Base-by-base conservation (phyloP, 345 rosid genomes). In the thale cress (Arabidopsis thaliana) region DNA sequence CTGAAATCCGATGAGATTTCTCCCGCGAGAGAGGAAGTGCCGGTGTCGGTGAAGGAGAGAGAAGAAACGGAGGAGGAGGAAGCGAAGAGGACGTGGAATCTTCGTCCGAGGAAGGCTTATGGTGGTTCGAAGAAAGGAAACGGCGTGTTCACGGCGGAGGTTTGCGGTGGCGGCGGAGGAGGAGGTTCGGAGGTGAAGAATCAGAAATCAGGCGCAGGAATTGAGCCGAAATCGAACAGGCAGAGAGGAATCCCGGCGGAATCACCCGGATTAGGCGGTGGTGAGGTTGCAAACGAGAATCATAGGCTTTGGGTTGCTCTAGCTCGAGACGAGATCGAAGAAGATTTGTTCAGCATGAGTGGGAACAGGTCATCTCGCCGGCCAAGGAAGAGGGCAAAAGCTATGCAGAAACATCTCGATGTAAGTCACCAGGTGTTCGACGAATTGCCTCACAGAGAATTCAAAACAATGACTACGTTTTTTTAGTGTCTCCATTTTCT, bases 241-340 rank as follows among this genome's bases (percentile, higher is more conserved):
- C 76, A 86, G 66, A 82, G 98, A 58, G 92, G 90, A 38, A 68
- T 81, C 53, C 89, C 86, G 78, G 95, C 84, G 62, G 82, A 83
- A 38, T 79, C 86, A 37, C 71, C 77, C 1, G 83, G 84, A 33
- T 77, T 80, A 67, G 78, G 72, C 73, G 76, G 74, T 11, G 82
- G 53, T 11, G 91, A 85, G 73, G 87, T 82, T 46, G 25, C 46
- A 80, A 87, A 80, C 78, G 91, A 85, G 79, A 87, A 88, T 81
- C 85, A 23, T 72, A 87, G 84, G 84, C 82, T 89, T 30, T 85
- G 96, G 91, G 74, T 94, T 3, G 78, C 98, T 59, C 76, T 91
- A 25, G 87, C 97, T 5, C 75, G 83, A 61, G 99, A 95, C 3
- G 97, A 95, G 82, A 89, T 95, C 65, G 99, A 95, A 70, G 99